A percentile compares a stretch with the other conserved stretches of the same genome.
These are phyloP conservation scores for Globisporangium spinosum DNA, from an alignment of 352 stramenopile species.

Conservation along the genomic window DNA sequence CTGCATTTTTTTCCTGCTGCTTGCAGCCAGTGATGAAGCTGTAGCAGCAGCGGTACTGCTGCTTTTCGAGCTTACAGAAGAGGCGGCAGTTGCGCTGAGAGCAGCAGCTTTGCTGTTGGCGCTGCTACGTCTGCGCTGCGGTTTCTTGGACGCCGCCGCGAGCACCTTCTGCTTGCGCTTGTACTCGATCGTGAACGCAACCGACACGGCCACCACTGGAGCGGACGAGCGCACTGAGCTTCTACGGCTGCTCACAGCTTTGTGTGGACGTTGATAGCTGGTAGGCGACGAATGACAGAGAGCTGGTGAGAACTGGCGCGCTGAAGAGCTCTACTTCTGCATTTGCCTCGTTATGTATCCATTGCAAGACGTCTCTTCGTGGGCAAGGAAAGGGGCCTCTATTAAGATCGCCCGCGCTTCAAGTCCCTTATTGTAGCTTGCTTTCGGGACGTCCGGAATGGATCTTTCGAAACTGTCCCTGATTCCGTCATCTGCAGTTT, in stretches of 20 bases:
- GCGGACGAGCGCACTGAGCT: neutral
- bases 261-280: neutral
- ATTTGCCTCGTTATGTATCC: neutral
- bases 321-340: too few relatives aligned
- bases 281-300: neutral
- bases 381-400: neutral
- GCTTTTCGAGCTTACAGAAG: conserved; percentile 1
- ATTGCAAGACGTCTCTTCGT: conserved; percentile 10
- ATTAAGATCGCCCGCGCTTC: neutral
- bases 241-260: neutral
- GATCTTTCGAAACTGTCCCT: conserved; percentile 17
- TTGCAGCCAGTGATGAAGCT: neutral
- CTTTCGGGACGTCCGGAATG: conserved; percentile 10
- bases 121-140: conserved; percentile 7
- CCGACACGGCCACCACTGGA: neutral
- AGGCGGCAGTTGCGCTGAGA: neutral
- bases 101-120: neutral
- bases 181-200: conserved; percentile 59
- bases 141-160: conserved; percentile 24
- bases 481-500: neutral
- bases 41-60: neutral
- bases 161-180: conserved; percentile 52
- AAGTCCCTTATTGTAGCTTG: conserved; percentile 6
- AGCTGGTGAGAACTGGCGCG: too few relatives aligned
- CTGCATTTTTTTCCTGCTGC: conserved; percentile 11